Evolutionary conservation across 805 yeast genomes (phyloP).

Genomic region (Metschnikowia lachancei): DNA sequence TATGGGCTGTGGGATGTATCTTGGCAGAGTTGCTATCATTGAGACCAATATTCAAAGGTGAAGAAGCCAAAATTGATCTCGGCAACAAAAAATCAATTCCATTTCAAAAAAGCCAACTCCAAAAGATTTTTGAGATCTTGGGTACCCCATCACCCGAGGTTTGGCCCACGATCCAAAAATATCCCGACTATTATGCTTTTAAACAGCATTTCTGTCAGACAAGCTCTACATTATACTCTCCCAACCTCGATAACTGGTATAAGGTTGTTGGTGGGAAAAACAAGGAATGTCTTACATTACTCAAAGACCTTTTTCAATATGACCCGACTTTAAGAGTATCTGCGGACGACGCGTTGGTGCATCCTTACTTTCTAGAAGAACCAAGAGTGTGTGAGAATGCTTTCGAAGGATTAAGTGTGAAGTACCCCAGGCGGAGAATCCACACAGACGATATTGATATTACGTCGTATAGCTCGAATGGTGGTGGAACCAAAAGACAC

Average conservation of each 20-base stretch:
- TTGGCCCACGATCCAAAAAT: conserved; percentile 77
- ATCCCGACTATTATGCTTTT: conserved; percentile 70
- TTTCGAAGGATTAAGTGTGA: conserved; percentile 68
- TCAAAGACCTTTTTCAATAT: conserved; percentile 66
- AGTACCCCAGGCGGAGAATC: conserved; percentile 83
- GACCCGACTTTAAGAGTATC: conserved; percentile 81
- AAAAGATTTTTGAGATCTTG: conserved; percentile 85
- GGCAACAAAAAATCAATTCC: conserved; percentile 84
- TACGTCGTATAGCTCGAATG: conserved; percentile 27
- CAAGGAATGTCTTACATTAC: conserved; percentile 61
- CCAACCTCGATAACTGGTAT: conserved; percentile 81
- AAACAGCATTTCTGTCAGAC: conserved; percentile 48
- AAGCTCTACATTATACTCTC: conserved; percentile 50
- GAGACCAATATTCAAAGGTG: conserved; percentile 95
- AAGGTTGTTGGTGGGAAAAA: conserved; percentile 76
- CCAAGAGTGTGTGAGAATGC: conserved; percentile 73
- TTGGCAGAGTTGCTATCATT: conserved; percentile 85
- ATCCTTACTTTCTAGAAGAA: conserved; percentile 71
- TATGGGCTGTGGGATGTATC: conserved; percentile 96
- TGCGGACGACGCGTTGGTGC: conserved; percentile 72
- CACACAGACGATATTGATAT: conserved; percentile 87
- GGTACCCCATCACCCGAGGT: conserved; percentile 79
- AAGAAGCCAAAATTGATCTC: conserved; percentile 89
- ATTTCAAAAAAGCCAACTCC: conserved; percentile 88
- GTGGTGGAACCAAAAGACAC: conserved; percentile 27